These are phyloP conservation scores for Cyberlindnera sargentensis DNA, from an alignment of 805 yeast species.

Conservation along the genomic window DNA sequence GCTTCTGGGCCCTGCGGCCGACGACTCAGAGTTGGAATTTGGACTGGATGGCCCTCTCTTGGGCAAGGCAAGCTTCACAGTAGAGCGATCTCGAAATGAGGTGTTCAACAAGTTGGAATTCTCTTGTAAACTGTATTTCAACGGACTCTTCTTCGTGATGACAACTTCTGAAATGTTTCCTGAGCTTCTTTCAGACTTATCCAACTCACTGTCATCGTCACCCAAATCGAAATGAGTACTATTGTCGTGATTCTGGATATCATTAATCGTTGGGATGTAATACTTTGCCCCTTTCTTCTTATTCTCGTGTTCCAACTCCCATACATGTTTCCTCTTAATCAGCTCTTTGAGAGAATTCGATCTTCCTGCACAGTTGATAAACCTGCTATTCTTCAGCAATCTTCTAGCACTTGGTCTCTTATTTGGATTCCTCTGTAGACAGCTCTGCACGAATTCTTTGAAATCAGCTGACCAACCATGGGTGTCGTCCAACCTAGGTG, in stretches of 20 bases:
- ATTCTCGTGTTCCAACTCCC: constrained; percentile 26
- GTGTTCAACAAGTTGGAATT: constrained; percentile 8
- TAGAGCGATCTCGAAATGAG: neutral
- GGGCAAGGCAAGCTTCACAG: neutral
- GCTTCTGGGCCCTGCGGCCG: neutral
- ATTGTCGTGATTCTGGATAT: constrained; percentile 1
- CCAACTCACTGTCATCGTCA: constrained; percentile 4
- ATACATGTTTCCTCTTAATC: constrained; percentile 36
- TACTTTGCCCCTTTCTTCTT: constrained; percentile 5
- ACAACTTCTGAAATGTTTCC: constrained; percentile 16
- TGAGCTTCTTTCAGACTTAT: neutral
- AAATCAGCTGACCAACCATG: constrained; percentile 54
- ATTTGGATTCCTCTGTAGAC: constrained; percentile 66
- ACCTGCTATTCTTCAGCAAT: constrained; percentile 53
- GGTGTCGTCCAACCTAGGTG: constrained; percentile 81
- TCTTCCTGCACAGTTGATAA: constrained; percentile 30
- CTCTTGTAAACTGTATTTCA: constrained; percentile 8
- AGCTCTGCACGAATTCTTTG: constrained; percentile 59
- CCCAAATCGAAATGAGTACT: constrained; percentile 20
- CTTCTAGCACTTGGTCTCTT: constrained; percentile 58
- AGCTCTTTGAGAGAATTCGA: constrained; percentile 30
- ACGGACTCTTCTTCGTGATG: constrained; percentile 15
- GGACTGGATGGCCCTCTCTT: neutral
- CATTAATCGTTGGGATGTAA: constrained; percentile 27
- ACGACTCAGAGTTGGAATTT: neutral